Base-by-base conservation (phyloP, 257 asterid genomes). In the Fraxinus americana region DNA sequence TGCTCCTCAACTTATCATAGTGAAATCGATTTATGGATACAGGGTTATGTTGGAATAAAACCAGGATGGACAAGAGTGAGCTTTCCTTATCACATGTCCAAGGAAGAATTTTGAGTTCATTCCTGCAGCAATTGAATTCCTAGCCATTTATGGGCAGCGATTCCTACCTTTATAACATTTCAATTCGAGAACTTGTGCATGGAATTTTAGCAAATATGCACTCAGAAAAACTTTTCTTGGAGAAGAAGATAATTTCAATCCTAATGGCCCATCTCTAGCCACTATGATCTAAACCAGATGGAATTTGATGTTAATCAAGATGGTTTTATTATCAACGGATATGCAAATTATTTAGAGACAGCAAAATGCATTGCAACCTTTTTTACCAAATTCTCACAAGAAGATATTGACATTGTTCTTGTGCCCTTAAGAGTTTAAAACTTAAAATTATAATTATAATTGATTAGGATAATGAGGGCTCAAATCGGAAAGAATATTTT, bases 31-130 rank as follows among this genome's bases (percentile, higher is more conserved):
- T 34, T 17, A 70, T 35, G 38, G 4, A 5, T 13, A 50, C 84
- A 88, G 94, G 92, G 96, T n/a, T 90, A 88, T 57, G 63, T 19
- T 5, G 97, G 97, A 70, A 75, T 84, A 39, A 92, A 90, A 85
- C 92, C 91, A 0, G 97, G 96, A 74, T 92, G 94, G 96, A 87
- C 97, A 61, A 85, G 97, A 67, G 87, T 92, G 70, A 89, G 96
- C 85, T 89, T 92, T 72, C 89, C 96, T 6, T 90, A 89, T 83
- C 88, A 90, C 87, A 89, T 89, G 96, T 82, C 91, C 4, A 76
- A 81, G 80, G 91, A 86, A 48, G 97, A 91, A 83, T 85, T 89
- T 89, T 39, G 89, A 89, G 73, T 91, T 91, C 72, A 85, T 88
- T 71, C 36, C 88, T 12, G 80, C 87, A 36, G 90, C 94, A 39